A percentile compares a stretch with the other conserved stretches of the same genome.
These are phyloP conservation scores for Trichoderma virens DNA, from an alignment of 495 filamentous ascomycete species.

Conservation along the genomic window DNA sequence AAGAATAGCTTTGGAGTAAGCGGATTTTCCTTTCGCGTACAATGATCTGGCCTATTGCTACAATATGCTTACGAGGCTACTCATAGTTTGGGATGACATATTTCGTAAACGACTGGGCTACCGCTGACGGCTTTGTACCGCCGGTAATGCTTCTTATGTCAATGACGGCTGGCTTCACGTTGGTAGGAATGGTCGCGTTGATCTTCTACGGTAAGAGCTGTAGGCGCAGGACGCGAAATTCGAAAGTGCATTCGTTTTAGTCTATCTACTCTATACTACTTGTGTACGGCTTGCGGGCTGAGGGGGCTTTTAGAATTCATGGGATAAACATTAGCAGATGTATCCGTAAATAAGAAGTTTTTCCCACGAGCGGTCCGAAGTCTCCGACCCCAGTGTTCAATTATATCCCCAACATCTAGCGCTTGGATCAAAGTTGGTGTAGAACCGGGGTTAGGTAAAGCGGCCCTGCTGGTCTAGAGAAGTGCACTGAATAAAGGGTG, in stretches of 20 bases:
- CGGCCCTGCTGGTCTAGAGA: not conserved
- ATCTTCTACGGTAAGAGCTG: constrained; percentile 21
- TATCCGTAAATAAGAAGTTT: not conserved
- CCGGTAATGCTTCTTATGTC: constrained; percentile 21
- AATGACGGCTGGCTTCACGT: constrained; percentile 18
- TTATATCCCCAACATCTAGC: not conserved
- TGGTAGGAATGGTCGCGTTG: constrained; percentile 20
- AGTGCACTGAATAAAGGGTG: not conserved
- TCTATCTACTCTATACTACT: not conserved
- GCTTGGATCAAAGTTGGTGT: not conserved
- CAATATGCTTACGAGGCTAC: constrained; percentile 1
- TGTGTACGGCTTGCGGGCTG: not conserved
- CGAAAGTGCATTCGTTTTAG: constrained; percentile 20
- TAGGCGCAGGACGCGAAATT: constrained; percentile 21
- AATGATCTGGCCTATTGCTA: not conserved
- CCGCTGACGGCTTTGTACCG: constrained; percentile 18
- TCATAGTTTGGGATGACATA: constrained; percentile 25
- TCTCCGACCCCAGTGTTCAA: not conserved
- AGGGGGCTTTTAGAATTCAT: not conserved
- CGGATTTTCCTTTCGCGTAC: constrained; percentile 1
- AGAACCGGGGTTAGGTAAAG: not conserved
- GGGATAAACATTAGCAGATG: not conserved
- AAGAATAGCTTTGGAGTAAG: constrained; percentile 46
- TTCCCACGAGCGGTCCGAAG: not conserved
- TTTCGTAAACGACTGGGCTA: constrained; percentile 24